These are phyloP conservation scores for Umbelopsis sp. DNA, from an alignment of 371 early-diverging fungal genomes.

Conservation along the genomic window DNA sequence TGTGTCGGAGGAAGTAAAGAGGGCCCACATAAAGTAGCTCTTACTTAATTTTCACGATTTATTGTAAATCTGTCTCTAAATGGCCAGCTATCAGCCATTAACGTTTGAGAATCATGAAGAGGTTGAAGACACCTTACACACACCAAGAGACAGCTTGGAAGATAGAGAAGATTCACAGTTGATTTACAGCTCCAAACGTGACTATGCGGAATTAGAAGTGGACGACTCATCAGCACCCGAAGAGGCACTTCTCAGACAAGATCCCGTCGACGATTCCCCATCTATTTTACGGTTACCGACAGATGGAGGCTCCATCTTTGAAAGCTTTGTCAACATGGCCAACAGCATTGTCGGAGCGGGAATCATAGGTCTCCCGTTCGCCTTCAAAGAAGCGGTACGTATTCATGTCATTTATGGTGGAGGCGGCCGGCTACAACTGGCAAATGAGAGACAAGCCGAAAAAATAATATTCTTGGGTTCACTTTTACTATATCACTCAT, in stretches of 20 bases:
- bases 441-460: no score
- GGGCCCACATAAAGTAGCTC: not conserved
- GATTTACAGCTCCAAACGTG: conserved; percentile 19
- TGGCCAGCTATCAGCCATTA: conserved; percentile 16
- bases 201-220: conserved; percentile 45
- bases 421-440: no score
- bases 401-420: not conserved
- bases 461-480: not conserved
- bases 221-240: conserved; percentile 35
- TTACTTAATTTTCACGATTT: not conserved
- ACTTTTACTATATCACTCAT: not conserved
- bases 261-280: conserved; percentile 23
- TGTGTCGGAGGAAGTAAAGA: conserved; percentile 4
- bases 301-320: conserved; percentile 50
- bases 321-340: conserved; percentile 68
- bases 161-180: not conserved
- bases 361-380: conserved; percentile 23
- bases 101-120: not conserved
- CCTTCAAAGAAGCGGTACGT: conserved; percentile 46
- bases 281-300: conserved; percentile 40
- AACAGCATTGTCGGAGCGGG: conserved; percentile 84
- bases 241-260: conserved; percentile 20
- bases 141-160: not conserved
- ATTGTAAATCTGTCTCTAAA: not conserved
- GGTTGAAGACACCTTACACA: not conserved